Conservation (phyloP, 345 rosid genomes). For the Euphorbia lathyris region DNA sequence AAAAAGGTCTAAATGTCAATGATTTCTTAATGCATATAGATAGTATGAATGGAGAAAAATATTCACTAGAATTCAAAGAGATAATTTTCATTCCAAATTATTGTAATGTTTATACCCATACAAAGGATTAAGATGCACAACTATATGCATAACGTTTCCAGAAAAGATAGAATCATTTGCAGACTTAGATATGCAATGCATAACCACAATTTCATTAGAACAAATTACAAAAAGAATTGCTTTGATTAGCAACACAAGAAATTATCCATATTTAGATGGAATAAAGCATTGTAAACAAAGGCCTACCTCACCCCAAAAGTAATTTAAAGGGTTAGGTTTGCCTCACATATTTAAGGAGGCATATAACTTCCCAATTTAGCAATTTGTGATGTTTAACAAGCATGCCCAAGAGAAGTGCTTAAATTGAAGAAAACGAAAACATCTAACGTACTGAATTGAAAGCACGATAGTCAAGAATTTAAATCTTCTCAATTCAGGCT, state of each 20-base stretch:
- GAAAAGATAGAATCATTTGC: background rate
- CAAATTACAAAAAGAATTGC: background rate
- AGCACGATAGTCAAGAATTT: background rate
- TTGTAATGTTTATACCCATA: background rate
- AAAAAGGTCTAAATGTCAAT: background rate
- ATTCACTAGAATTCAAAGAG: constrained; percentile 4
- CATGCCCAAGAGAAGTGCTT: background rate
- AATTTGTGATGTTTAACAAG: too few species aligned
- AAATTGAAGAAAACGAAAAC: background rate
- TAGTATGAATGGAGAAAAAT: background rate
- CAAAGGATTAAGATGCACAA: background rate
- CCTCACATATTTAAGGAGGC: too few species aligned
- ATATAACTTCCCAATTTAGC: too few species aligned
- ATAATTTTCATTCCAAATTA: background rate
- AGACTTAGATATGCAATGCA: background rate
- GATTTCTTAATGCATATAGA: background rate
- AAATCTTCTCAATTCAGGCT: background rate
- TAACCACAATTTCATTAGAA: background rate
- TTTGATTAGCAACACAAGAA: too few species aligned
- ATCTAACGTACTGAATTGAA: background rate
- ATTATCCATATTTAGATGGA: background rate
- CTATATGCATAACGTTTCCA: background rate
- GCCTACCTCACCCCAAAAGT: too few species aligned
- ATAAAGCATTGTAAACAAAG: too few species aligned
- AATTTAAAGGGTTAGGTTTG: too few species aligned